Evolutionary conservation across 2,329 filamentous ascomycete species (phyloP), one percentile per base, ranked within the genome.

Genomic region (Aureobasidium sp.): DNA sequence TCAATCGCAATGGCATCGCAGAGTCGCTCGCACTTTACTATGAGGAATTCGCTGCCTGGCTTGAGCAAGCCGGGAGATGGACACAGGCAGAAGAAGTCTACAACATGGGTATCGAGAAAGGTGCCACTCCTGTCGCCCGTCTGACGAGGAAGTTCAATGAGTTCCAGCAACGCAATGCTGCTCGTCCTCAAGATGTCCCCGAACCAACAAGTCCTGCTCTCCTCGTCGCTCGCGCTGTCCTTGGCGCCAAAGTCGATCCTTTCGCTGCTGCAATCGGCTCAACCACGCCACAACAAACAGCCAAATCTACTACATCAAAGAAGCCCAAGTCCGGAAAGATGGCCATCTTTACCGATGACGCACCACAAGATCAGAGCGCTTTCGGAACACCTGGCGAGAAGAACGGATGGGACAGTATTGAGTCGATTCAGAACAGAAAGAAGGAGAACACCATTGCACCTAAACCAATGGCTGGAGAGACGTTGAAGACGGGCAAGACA

Each of bases 31-130:
- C 94, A 1, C 79, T 97, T 3, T 99, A 92, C 74, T 99, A 99
- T 75, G 94, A 99, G 73, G 94, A 97, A 71, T 99, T 96, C 72
- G 92, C 94, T 0, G 88, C 86, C 1, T 97, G 92, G 90, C 80
- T 99, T 7, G 94, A 99, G 77, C 81, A 85, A 39, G 89, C 87
- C 7, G 89, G 86, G 15, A 82, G 93, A 66, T 97, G 91, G 89
- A 83, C 81, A 26, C 94, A 99, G 74, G 93, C 94, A 0, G 92
- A 96, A 69, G 94, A 99, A 74, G 89, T 99, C 0, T 97, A 95
- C 73, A 87, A 87, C 68, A 79, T 96, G 66, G 94, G 94, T 1
- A 88, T 99, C 60, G 90, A 97, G 73, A 86, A 87, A 46, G 92
- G 95, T 69, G 94, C 94, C 3, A 83, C 90, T 41, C 94, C 94